Conservation (phyloP, 1,284 basidiomycete genomes). For the Ceratobasidium sp. region DNA sequence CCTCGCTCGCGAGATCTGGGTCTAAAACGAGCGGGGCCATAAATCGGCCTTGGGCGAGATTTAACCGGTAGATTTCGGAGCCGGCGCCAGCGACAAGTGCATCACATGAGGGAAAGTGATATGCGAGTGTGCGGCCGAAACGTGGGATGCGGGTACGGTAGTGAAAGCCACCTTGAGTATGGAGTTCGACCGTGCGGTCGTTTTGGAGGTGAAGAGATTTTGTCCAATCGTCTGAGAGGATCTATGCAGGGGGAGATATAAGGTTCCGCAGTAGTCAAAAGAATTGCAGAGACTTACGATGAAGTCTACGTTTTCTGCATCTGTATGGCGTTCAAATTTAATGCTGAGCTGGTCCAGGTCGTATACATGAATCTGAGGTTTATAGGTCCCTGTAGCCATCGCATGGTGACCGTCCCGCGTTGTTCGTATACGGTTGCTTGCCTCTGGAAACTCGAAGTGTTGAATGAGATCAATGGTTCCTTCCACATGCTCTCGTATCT, state of each 20-base stretch:
- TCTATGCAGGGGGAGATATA: constrained; percentile 65
- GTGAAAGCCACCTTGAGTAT: constrained; percentile 94
- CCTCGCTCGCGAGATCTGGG: constrained; percentile 67
- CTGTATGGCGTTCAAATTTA: constrained; percentile 97
- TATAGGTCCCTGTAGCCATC: constrained; percentile 97
- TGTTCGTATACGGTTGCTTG: constrained; percentile 91
- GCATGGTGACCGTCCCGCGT: constrained; percentile 94
- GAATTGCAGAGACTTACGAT: constrained; percentile 79
- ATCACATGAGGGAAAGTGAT: constrained; percentile 89
- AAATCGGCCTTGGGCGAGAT: constrained; percentile 95
- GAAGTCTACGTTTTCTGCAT: constrained; percentile 98
- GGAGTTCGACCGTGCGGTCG: constrained; percentile 94
- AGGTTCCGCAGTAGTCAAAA: constrained; percentile 35
- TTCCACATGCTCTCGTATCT: constrained; percentile 76
- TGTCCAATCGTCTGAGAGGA: constrained; percentile 98
- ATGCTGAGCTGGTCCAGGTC: constrained; percentile 93
- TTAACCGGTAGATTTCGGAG: constrained; percentile 92
- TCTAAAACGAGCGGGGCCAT: constrained; percentile 82
- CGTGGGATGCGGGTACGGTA: constrained; percentile 94
- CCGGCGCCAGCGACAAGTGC: constrained; percentile 83
- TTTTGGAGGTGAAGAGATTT: constrained; percentile 98
- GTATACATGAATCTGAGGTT: constrained; percentile 97
- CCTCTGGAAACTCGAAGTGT: constrained; percentile 97
- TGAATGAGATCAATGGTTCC: constrained; percentile 90
- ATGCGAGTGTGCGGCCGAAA: constrained; percentile 92